A percentile compares a stretch with the other conserved stretches of the same genome.
Evolutionary conservation across 1,284 basidiomycete genomes (phyloP).

Genomic region (Schizopora paradoxa): DNA sequence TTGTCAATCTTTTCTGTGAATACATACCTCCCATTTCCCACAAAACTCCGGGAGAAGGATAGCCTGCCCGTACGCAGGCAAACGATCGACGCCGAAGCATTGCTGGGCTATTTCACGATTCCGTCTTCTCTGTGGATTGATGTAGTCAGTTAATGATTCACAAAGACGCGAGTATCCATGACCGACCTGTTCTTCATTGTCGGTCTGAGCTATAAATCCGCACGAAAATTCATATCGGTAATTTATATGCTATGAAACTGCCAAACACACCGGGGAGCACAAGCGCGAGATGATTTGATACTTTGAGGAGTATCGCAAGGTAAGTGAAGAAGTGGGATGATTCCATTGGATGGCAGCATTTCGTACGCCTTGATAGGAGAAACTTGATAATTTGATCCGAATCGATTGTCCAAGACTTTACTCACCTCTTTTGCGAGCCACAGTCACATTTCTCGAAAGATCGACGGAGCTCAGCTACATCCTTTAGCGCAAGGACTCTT

Average conservation of each 20-base stretch:
- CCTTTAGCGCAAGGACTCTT: constrained; percentile 45
- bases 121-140: constrained; percentile 39
- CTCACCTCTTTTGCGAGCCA: constrained; percentile 50
- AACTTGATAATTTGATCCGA: constrained; percentile 5
- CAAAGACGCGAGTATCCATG: background rate
- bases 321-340: constrained; percentile 65
- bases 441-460: constrained; percentile 71
- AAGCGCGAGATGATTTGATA: constrained; percentile 80
- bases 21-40: constrained; percentile 76
- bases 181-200: constrained; percentile 57
- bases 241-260: constrained; percentile 8
- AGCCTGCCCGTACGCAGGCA: constrained; percentile 57
- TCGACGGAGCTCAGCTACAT: constrained; percentile 14
- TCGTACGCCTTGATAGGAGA: constrained; percentile 43
- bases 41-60: constrained; percentile 62
- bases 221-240: background rate
- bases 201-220: constrained; percentile 44
- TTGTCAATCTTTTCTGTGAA: background rate
- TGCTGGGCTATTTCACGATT: constrained; percentile 54
- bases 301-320: constrained; percentile 74
- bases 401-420: constrained; percentile 11
- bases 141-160: background rate
- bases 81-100: constrained; percentile 47
- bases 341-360: constrained; percentile 60
- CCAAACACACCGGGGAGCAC: constrained; percentile 61